Conservation (phyloP, 306 rosid species). For the Trifolium fragiferum region DNA sequence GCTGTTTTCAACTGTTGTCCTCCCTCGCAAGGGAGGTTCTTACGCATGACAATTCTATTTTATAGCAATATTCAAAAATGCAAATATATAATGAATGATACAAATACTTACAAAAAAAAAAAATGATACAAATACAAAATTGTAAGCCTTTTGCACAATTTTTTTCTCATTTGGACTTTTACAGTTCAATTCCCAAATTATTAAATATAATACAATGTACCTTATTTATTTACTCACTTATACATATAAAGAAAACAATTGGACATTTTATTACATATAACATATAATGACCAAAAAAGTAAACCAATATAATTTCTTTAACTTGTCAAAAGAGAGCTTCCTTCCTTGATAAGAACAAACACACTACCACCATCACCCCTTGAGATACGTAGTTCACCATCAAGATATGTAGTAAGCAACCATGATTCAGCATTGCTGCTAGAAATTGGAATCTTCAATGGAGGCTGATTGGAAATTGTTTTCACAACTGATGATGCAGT, state of each 20-base stretch:
- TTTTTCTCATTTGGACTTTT: background rate
- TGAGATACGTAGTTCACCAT: slow-evolving; percentile 77
- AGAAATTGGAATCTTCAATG: slow-evolving; percentile 71
- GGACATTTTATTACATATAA: background rate
- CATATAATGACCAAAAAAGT: background rate
- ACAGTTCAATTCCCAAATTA: background rate
- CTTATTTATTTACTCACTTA: too few relatives aligned
- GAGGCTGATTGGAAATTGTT: slow-evolving; percentile 80
- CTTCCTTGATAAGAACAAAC: slow-evolving; percentile 86
- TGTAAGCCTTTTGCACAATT: background rate
- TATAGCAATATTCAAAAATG: too few relatives aligned
- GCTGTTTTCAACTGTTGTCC: too few relatives aligned
- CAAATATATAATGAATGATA: background rate
- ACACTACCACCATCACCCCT: slow-evolving; percentile 83
- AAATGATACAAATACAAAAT: background rate
- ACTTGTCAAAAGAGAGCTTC: slow-evolving; percentile 58
- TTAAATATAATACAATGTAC: background rate
- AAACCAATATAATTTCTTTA: slow-evolving; percentile 25
- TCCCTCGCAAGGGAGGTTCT: too few relatives aligned
- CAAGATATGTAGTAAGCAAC: slow-evolving; percentile 88
- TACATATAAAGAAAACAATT: too few relatives aligned
- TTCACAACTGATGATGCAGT: slow-evolving; percentile 80
- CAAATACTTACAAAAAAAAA: too few relatives aligned
- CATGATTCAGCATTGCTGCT: slow-evolving; percentile 71
- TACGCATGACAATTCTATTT: too few relatives aligned